A percentile compares a stretch with the other conserved stretches of the same genome.
These are phyloP conservation scores for Beta vulgaris DNA, from an alignment of 148 eudicot species.

Conservation along the genomic window DNA sequence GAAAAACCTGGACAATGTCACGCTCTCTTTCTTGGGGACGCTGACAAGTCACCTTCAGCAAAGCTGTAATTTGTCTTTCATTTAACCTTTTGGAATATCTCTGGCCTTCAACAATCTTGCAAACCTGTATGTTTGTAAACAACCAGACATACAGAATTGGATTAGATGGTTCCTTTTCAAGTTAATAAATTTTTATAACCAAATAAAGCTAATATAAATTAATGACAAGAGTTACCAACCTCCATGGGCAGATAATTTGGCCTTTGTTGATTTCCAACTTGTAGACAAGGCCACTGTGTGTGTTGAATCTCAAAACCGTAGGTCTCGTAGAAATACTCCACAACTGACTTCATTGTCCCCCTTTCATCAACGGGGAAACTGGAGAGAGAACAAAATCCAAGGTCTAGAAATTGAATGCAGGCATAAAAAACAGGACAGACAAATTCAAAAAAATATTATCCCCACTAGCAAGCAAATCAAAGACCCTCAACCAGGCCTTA, in stretches of 20 bases:
- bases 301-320: constrained; percentile 70
- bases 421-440: neutral
- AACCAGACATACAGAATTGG: neutral
- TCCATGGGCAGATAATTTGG: constrained; percentile 91
- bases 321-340: constrained; percentile 73
- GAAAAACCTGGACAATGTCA: constrained; percentile 66
- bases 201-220: too few species aligned
- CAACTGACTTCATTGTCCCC: constrained; percentile 77
- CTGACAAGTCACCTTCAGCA: constrained; percentile 81
- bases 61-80: constrained; percentile 78
- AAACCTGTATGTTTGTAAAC: constrained; percentile 41
- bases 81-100: constrained; percentile 76
- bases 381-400: neutral
- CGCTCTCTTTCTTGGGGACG: constrained; percentile 73
- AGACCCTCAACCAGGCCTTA: constrained; percentile 28
- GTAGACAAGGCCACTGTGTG: constrained; percentile 81
- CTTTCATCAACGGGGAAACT: constrained; percentile 84
- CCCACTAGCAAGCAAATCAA: neutral
- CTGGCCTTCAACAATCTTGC: constrained; percentile 90
- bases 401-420: neutral
- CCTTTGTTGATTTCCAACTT: constrained; percentile 77
- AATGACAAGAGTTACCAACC: constrained; percentile 36
- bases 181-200: too few species aligned
- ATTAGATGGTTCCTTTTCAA: too few species aligned
- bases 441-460: neutral